Conservation (phyloP, 805 yeast species). For the Wickerhamiella allomyrinae region DNA sequence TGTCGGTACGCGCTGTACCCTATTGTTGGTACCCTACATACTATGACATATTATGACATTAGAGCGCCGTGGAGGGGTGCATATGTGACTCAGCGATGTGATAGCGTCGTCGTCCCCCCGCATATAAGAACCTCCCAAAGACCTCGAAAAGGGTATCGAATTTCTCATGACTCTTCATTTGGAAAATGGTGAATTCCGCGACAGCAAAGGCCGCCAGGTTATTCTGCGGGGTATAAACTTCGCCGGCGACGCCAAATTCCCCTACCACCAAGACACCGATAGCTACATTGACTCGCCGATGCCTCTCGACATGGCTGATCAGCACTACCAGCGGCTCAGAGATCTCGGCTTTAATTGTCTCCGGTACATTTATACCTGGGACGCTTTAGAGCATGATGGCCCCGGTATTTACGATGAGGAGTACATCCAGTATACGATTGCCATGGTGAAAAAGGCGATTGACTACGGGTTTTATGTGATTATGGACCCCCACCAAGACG, state of each 20-base stretch:
- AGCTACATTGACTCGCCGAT: slow-evolving; percentile 72
- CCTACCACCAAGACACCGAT: slow-evolving; percentile 30
- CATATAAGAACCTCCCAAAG: too few relatives aligned
- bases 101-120: too few relatives aligned
- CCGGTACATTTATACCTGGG: slow-evolving; percentile 78
- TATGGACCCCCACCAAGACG: slow-evolving; percentile 85
- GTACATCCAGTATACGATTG: slow-evolving; percentile 54
- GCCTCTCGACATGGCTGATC: slow-evolving; percentile 54
- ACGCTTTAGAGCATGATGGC: slow-evolving; percentile 75
- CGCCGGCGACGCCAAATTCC: slow-evolving; percentile 61
- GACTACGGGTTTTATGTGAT: slow-evolving; percentile 63
- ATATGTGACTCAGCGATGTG: too few relatives aligned
- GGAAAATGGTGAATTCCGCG: slow-evolving; percentile 42
- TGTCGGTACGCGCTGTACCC: too few relatives aligned
- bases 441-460: slow-evolving; percentile 40
- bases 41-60: too few relatives aligned
- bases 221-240: slow-evolving; percentile 66
- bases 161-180: slow-evolving; percentile 7
- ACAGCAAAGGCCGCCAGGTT: slow-evolving; percentile 40
- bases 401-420: slow-evolving; percentile 72
- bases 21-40: too few relatives aligned
- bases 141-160: too few relatives aligned
- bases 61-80: too few relatives aligned
- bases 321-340: slow-evolving; percentile 55
- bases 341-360: slow-evolving; percentile 71